Evolutionary conservation across 768 basidiomycete species (phyloP).

Genomic region (Tylopilus vinaceipallidus): DNA sequence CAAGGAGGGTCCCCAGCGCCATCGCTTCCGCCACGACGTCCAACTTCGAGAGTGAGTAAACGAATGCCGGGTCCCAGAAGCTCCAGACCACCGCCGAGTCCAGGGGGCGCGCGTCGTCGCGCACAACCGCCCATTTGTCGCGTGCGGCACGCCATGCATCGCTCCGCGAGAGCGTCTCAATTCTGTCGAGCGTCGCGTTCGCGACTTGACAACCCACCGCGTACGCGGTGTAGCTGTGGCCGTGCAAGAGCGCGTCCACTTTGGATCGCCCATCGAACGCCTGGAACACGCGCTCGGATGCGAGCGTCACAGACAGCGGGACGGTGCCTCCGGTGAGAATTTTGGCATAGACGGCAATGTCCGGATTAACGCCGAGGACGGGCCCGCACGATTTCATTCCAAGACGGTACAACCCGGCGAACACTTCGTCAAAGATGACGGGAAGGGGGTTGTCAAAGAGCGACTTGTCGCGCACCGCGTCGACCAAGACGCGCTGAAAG

Average conservation of each 20-base stretch:
- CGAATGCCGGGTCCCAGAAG: conserved; percentile 80
- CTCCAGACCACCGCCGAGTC: conserved; percentile 60
- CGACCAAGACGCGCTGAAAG: conserved; percentile 86
- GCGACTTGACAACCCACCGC: conserved; percentile 92
- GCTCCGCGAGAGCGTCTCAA: conserved; percentile 48
- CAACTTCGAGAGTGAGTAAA: conserved; percentile 56
- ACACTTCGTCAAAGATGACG: conserved; percentile 95
- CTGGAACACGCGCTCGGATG: conserved; percentile 74
- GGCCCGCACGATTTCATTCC: conserved; percentile 65
- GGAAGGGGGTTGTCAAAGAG: conserved; percentile 58
- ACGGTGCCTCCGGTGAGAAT: conserved; percentile 90
- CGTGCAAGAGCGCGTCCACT: conserved; percentile 85
- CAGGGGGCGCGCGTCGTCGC: conserved; percentile 1
- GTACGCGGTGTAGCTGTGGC: conserved; percentile 95
- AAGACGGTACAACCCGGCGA: conserved; percentile 87
- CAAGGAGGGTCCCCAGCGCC: conserved; percentile 84
- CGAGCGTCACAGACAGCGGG: conserved; percentile 83
- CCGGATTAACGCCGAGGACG: conserved; percentile 72
- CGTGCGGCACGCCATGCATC: conserved; percentile 61
- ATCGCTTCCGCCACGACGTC: conserved; percentile 68
- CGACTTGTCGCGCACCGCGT: conserved; percentile 61
- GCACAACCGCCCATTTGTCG: conserved; percentile 48
- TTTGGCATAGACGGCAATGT: conserved; percentile 91
- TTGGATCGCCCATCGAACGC: conserved; percentile 77
- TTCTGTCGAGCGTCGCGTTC: conserved; percentile 66